Conservation (phyloP, 1,284 basidiomycete genomes). For the Tilletia caries region DNA sequence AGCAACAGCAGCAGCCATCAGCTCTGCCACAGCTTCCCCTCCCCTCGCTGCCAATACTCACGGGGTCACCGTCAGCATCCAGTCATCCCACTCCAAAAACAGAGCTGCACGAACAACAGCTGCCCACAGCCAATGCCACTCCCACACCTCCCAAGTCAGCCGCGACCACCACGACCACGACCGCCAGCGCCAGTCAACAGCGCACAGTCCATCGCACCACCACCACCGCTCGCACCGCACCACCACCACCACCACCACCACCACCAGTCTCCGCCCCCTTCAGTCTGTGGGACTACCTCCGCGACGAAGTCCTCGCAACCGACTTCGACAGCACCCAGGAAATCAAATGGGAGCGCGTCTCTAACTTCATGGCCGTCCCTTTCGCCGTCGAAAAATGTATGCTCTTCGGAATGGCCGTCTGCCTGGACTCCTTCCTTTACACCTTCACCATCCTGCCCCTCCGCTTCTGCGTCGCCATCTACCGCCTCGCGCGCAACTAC, state of each 20-base stretch:
- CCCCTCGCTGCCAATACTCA: too few species aligned
- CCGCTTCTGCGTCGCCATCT: constrained; percentile 58
- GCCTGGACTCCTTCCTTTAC: constrained; percentile 94
- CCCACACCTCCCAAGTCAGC: constrained; percentile 16
- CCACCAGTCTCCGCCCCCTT: constrained; percentile 11
- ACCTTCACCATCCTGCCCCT: constrained; percentile 97
- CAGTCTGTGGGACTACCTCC: constrained; percentile 86
- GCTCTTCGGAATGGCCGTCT: constrained; percentile 85
- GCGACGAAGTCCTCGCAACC: constrained; percentile 73
- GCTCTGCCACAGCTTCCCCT: too few species aligned
- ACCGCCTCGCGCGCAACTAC: constrained; percentile 32
- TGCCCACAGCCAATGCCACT: constrained; percentile 30
- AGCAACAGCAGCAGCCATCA: too few species aligned
- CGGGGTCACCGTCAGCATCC: background rate
- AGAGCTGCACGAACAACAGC: background rate
- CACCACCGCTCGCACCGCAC: too few species aligned
- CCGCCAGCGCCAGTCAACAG: background rate
- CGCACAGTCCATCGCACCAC: too few species aligned
- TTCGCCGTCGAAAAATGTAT: constrained; percentile 89
- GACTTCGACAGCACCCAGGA: constrained; percentile 91
- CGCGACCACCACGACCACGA: background rate
- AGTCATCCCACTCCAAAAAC: background rate
- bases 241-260: too few species aligned
- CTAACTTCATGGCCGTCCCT: constrained; percentile 91
- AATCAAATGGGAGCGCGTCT: constrained; percentile 93